phyloP scores from a whole-genome alignment of 768 basidiomycete genomes.

The Hypsizygus marmoreus region DNA sequence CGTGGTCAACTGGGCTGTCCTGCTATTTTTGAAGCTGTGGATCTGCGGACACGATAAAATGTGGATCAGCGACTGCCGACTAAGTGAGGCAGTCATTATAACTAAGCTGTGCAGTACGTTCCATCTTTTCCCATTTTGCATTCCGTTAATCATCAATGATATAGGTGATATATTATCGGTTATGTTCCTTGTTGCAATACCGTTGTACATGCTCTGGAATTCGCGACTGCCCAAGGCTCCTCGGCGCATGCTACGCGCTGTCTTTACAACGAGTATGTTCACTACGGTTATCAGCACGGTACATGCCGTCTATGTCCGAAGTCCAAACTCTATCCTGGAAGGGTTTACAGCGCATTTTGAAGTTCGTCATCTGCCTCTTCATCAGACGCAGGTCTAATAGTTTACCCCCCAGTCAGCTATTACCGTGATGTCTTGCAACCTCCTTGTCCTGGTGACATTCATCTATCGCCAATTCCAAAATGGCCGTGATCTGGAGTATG shows the following conservation, averaged over 20 bases:
- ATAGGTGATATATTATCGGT: constrained; percentile 17
- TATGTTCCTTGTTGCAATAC: constrained; percentile 7
- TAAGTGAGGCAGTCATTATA: constrained; percentile 10
- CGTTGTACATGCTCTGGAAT: constrained; percentile 12
- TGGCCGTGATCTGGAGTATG: constrained; percentile 12
- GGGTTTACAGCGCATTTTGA: constrained; percentile 18
- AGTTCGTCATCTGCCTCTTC: constrained; percentile 10
- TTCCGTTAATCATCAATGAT: neutral
- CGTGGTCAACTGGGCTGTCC: constrained; percentile 3
- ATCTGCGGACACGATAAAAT: constrained; percentile 9
- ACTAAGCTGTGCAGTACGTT: constrained; percentile 15
- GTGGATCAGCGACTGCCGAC: constrained; percentile 13
- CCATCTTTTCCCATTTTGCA: neutral
- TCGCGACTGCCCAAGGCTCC: constrained; percentile 9
- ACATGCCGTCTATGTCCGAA: constrained; percentile 14
- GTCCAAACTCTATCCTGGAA: constrained; percentile 5
- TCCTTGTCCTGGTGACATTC: constrained; percentile 19
- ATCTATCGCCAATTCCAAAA: constrained; percentile 17
- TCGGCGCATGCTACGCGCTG: constrained; percentile 14
- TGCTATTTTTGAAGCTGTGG: constrained; percentile 15
- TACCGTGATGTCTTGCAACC: constrained; percentile 18
- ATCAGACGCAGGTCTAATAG: neutral
- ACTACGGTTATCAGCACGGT: constrained; percentile 14
- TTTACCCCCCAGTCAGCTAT: constrained; percentile 12
- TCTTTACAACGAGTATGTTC: constrained; percentile 18